Evolutionary conservation across 441 rosid species (phyloP).

Genomic region (Croton setiger): DNA sequence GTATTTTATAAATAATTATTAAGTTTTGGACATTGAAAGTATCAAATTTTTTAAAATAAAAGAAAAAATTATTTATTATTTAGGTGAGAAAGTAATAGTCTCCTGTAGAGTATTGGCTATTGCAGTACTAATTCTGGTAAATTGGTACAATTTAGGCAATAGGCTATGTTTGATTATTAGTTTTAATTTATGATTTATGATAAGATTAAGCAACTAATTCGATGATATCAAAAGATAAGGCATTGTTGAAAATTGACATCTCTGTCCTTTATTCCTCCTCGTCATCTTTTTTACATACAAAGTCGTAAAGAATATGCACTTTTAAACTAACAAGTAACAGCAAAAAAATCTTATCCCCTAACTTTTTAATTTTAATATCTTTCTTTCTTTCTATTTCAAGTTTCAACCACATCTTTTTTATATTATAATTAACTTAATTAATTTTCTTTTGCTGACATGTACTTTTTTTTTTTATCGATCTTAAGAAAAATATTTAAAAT

Average conservation of each 20-base stretch:
- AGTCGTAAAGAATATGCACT: no score
- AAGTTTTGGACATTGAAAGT: no score
- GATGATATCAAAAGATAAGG: constrained; percentile 9
- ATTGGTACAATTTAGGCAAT: no score
- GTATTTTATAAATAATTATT: no score
- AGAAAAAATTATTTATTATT: no score
- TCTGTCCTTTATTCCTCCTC: constrained; percentile 3
- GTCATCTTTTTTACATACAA: background rate
- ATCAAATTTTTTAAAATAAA: no score
- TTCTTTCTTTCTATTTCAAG: background rate
- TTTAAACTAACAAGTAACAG: background rate
- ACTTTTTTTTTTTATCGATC: no score
- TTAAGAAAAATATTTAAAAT: background rate
- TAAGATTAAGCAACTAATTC: constrained; percentile 23
- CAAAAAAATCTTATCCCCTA: background rate
- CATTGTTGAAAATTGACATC: background rate
- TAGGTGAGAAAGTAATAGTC: no score
- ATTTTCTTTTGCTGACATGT: background rate
- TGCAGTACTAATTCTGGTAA: no score
- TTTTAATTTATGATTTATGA: constrained; percentile 2
- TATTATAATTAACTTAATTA: no score
- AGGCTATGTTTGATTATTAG: background rate
- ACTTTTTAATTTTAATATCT: constrained; percentile 3
- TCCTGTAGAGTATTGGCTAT: no score
- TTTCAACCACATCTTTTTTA: background rate